A percentile compares a stretch with the other conserved stretches of the same genome.
Conservation (phyloP, 306 rosid species). For the Ceratonia siliqua region DNA sequence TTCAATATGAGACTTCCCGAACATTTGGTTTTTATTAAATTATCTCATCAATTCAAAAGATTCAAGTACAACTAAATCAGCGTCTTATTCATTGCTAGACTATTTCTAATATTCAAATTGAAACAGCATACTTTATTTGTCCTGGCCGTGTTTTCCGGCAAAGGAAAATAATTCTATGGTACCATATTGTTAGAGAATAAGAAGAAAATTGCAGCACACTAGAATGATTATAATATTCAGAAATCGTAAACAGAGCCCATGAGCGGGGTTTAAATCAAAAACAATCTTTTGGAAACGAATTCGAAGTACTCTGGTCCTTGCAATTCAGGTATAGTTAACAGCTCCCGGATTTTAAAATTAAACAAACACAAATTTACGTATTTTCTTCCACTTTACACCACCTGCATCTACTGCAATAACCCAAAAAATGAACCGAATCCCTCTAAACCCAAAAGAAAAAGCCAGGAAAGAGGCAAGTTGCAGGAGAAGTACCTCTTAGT, state of each 20-base stretch:
- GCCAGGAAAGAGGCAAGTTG: background rate
- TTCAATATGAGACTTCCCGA: background rate
- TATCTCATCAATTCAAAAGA: background rate
- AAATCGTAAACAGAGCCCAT: background rate
- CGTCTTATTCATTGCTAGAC: background rate
- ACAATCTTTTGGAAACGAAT: background rate
- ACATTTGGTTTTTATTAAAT: background rate
- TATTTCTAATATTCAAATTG: background rate
- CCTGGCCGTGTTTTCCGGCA: background rate
- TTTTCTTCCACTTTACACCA: background rate
- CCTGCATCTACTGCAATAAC: background rate
- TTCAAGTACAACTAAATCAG: background rate
- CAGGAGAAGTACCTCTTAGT: conserved; percentile 52
- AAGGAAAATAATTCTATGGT: background rate
- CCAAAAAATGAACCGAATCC: background rate
- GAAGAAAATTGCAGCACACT: background rate
- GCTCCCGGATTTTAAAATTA: background rate
- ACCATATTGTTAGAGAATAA: background rate
- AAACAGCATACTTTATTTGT: background rate
- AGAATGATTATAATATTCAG: background rate
- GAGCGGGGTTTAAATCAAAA: background rate
- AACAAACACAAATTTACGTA: background rate
- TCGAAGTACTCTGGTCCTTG: background rate
- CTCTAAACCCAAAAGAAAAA: background rate
- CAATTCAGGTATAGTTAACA: background rate